Evolutionary conservation across 1,284 basidiomycete species (phyloP), one percentile per base, ranked within the genome.

Genomic region (Boletellus deceptivus): DNA sequence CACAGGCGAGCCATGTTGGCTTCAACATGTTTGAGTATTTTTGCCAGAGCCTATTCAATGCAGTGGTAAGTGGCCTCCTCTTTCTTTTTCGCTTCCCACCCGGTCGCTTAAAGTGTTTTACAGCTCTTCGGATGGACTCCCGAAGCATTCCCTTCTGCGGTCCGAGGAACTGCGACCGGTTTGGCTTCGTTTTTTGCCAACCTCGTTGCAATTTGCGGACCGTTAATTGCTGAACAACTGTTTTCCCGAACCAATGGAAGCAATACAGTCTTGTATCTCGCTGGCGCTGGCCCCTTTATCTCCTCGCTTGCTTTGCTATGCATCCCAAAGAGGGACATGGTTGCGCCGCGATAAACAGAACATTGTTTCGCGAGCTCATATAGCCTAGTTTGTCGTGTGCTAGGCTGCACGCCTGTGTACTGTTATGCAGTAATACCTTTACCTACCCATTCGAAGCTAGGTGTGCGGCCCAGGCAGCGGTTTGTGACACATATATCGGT

Each of bases 101-200:
- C 4, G 3, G 22, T 49, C 31, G 31, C 17, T 7, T 10, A 33
- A 4, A 10, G 16, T 9, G n/a, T 40, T 9, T 3, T 33, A 9
- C 8, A 60, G 57, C 49, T 60, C 43, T 29, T 48, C 1, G 59
- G 58, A 34, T 59, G 58, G 59, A 59, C 50, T 10, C 59, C 59
- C 2, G 58, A 59, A 20, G 48, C 58, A 4, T 59, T 59, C 20
- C 58, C 58, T 35, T 5, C 37, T 11, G 49, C 58, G 5, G 50
- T 59, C 11, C 47, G 57, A 36, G 57, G 57, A 4, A 59, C 58
- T 20, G 57, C 55, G 1, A 48, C 50, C 1, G 56, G 57, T 6
- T 27, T 55, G 31, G 47, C 59, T 13, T 17, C 35, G 1, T 50
- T 47, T n/a, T 48, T 47, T 29, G 57, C 34, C 20, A 38, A 17